Percentiles rank a stretch among this genome's conserved stretches.
Conservation (phyloP, 225 moss, liverwort and hornwort genomes). For the Polytrichum commune region DNA sequence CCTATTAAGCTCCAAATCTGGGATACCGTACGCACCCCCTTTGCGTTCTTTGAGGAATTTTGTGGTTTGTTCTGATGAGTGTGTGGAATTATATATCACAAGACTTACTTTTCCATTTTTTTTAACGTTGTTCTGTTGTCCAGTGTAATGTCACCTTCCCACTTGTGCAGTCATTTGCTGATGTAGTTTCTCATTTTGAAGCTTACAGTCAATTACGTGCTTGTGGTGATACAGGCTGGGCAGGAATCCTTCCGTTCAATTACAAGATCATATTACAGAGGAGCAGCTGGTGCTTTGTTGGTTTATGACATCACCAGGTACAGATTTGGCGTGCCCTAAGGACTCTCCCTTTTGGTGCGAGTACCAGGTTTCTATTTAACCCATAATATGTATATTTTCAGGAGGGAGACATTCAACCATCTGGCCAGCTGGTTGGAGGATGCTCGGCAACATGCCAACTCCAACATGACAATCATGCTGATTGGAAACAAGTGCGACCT, state of each 20-base stretch:
- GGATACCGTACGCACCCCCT: slow-evolving; percentile 67
- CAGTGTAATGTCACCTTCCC: too few species aligned
- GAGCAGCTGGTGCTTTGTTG: slow-evolving; percentile 91
- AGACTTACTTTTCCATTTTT: too few species aligned
- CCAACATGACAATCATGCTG: slow-evolving; percentile 99
- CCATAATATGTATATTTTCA: slow-evolving; percentile 9
- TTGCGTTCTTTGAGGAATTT: too few species aligned
- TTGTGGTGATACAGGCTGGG: slow-evolving; percentile 64
- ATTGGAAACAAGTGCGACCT: slow-evolving; percentile 97
- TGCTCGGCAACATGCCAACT: slow-evolving; percentile 98
- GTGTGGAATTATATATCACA: too few species aligned
- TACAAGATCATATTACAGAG: slow-evolving; percentile 95
- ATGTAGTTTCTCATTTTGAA: too few species aligned
- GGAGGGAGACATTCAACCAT: slow-evolving; percentile 98
- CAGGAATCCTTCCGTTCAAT: slow-evolving; percentile 98
- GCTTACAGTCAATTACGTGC: background rate
- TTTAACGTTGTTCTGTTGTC: too few species aligned
- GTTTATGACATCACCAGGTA: slow-evolving; percentile 98
- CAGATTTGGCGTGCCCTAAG: background rate
- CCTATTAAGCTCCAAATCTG: slow-evolving; percentile 99
- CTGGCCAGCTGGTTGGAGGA: slow-evolving; percentile 99
- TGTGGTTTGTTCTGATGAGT: too few species aligned
- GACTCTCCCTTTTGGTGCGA: background rate
- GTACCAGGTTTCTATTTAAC: background rate
- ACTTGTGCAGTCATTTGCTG: too few species aligned